Percentiles rank a stretch among this genome's conserved stretches.
phyloP scores from a whole-genome alignment of 352 stramenopile species.

The Plasmopara viticola region DNA sequence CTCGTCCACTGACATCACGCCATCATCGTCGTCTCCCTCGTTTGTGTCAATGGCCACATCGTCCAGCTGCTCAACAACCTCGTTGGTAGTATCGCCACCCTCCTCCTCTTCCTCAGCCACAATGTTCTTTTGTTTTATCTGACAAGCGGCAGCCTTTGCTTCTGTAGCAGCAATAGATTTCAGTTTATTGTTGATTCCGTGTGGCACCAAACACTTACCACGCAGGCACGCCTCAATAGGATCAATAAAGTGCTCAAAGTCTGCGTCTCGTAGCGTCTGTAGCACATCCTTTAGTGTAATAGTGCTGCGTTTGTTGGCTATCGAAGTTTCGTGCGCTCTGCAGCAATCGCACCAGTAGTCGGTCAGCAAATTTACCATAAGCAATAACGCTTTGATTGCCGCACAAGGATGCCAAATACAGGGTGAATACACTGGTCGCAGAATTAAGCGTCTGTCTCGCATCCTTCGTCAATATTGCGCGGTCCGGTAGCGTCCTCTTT shows the following conservation, averaged over 20 bases:
- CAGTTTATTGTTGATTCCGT: not conserved
- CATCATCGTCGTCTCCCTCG: constrained; percentile 34
- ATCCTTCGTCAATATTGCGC: constrained; percentile 62
- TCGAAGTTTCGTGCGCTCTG: constrained; percentile 60
- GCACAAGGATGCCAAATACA: constrained; percentile 69
- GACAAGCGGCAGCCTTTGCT: constrained; percentile 32
- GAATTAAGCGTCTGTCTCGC: constrained; percentile 64
- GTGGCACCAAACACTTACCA: constrained; percentile 24
- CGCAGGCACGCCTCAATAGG: constrained; percentile 64
- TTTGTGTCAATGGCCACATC: constrained; percentile 15
- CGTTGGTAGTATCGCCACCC: constrained; percentile 25
- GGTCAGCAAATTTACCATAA: not conserved
- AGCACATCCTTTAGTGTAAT: constrained; percentile 75
- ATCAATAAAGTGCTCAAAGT: constrained; percentile 72
- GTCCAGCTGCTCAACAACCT: constrained; percentile 25
- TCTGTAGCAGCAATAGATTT: constrained; percentile 26
- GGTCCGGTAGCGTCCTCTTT: constrained; percentile 58
- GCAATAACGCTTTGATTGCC: constrained; percentile 11
- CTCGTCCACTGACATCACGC: constrained; percentile 38
- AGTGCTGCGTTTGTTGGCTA: constrained; percentile 68
- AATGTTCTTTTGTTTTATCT: constrained; percentile 23
- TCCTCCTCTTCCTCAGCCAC: constrained; percentile 18
- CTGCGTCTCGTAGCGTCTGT: constrained; percentile 55
- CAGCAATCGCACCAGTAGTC: constrained; percentile 1
- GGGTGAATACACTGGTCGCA: constrained; percentile 67